Percentiles rank a stretch among this genome's conserved stretches.
These are phyloP conservation scores for Trametes hirsuta DNA, from an alignment of 1,284 basidiomycete genomes.

Conservation along the genomic window DNA sequence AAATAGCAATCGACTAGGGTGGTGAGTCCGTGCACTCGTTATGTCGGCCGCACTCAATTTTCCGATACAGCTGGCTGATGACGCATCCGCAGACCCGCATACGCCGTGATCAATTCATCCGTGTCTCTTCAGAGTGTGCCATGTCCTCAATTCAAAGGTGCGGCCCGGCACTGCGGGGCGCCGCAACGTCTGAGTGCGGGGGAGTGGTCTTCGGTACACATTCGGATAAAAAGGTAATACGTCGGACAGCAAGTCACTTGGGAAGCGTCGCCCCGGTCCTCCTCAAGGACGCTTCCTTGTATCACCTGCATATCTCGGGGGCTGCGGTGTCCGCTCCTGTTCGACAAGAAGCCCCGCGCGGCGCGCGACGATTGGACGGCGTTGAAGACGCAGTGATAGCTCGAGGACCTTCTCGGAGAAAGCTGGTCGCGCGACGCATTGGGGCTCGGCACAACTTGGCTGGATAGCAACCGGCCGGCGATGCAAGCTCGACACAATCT, in stretches of 20 bases:
- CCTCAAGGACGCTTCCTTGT: constrained; percentile 3
- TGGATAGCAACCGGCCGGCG: neutral
- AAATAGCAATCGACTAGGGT: neutral
- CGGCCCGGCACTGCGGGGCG: constrained; percentile 14
- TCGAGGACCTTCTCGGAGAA: constrained; percentile 17
- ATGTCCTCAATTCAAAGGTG: constrained; percentile 1
- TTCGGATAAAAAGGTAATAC: constrained; percentile 23
- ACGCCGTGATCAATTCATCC: constrained; percentile 3
- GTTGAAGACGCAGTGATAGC: neutral
- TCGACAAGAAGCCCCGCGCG: neutral
- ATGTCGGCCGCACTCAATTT: neutral
- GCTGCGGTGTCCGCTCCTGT: neutral
- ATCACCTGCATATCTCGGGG: constrained; percentile 10
- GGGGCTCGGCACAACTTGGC: constrained; percentile 6
- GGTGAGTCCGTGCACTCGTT: constrained; percentile 1
- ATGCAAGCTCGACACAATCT: constrained; percentile 2
- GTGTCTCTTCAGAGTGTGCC: neutral
- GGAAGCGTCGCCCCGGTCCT: neutral
- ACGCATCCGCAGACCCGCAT: neutral
- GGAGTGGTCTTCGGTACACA: constrained; percentile 19
- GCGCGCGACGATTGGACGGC: neutral
- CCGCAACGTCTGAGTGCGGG: constrained; percentile 7
- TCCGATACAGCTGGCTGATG: constrained; percentile 6
- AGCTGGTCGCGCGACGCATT: constrained; percentile 10
- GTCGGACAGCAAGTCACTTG: constrained; percentile 12